Percentiles rank a stretch among this genome's conserved stretches.
Evolutionary conservation across 331 rosid genomes (phyloP).

Genomic region (Pyrus hybrid): DNA sequence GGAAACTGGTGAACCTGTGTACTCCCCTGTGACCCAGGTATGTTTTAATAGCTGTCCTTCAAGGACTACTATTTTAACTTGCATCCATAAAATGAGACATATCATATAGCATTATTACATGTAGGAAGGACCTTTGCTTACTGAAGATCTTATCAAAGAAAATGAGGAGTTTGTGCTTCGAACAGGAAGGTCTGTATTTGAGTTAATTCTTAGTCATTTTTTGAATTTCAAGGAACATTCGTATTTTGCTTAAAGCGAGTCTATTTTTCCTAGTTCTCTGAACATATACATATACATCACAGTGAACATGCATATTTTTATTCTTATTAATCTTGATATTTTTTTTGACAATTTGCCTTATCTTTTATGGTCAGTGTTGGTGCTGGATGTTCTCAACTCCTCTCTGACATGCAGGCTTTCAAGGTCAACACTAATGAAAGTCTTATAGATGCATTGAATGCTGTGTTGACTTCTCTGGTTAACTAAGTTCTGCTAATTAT

Average conservation of each 20-base stretch:
- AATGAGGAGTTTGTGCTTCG: constrained; percentile 95
- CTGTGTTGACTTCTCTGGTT: constrained; percentile 10
- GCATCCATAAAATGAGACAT: constrained; percentile 17
- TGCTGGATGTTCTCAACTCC: constrained; percentile 99
- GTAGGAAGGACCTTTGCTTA: constrained; percentile 95
- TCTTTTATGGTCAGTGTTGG: constrained; percentile 77
- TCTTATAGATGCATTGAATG: constrained; percentile 10
- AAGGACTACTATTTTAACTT: constrained; percentile 1
- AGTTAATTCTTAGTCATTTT: constrained; percentile 4
- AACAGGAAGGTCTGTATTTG: constrained; percentile 84
- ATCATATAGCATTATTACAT: constrained; percentile 21
- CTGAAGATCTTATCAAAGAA: constrained; percentile 94
- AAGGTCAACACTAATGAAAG: constrained; percentile 52
- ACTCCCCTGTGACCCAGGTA: constrained; percentile 92
- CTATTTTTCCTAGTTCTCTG: background rate
- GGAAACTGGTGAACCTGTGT: constrained; percentile 95
- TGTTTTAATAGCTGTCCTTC: constrained; percentile 19
- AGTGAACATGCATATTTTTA: background rate
- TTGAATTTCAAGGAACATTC: background rate
- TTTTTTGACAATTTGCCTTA: constrained; percentile 32
- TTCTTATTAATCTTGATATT: constrained; percentile 5
- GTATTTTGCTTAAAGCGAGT: constrained; percentile 7
- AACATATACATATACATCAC: background rate
- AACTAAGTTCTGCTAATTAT: constrained; percentile 22
- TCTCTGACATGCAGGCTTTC: constrained; percentile 99